These are phyloP conservation scores for Agaricus subrufescens DNA, from an alignment of 768 basidiomycete genomes.

Conservation along the genomic window DNA sequence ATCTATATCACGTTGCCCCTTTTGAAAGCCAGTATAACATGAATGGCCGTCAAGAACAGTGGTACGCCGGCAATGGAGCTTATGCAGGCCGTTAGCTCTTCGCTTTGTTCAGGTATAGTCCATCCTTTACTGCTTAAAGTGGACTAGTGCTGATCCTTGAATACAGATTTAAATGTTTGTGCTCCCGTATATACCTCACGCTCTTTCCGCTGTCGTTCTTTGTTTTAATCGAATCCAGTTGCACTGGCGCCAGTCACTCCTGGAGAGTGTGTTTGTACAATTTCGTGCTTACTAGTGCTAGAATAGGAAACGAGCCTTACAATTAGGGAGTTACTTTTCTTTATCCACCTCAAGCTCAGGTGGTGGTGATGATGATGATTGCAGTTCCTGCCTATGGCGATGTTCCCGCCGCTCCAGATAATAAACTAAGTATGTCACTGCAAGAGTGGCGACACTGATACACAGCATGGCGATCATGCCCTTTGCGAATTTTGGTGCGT, in stretches of 20 bases:
- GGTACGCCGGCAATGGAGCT: background rate
- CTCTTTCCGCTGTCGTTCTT: background rate
- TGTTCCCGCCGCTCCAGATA: slow-evolving; percentile 40
- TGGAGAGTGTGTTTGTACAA: slow-evolving; percentile 4
- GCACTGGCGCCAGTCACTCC: slow-evolving; percentile 6
- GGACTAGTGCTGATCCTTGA: background rate
- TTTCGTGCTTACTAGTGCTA: background rate
- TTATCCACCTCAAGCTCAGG: background rate
- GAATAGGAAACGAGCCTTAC: background rate
- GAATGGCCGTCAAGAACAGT: background rate
- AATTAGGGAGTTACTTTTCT: background rate
- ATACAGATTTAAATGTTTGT: slow-evolving; percentile 5
- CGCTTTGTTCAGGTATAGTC: background rate
- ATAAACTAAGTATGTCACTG: slow-evolving; percentile 52
- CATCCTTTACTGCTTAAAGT: background rate
- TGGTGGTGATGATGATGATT: background rate
- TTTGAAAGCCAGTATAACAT: slow-evolving; percentile 1
- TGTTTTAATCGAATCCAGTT: slow-evolving; percentile 4
- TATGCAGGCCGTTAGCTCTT: background rate
- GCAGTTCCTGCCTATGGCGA: background rate
- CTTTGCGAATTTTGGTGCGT: slow-evolving; percentile 61
- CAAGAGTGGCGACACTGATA: slow-evolving; percentile 50
- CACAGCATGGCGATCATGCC: slow-evolving; percentile 70
- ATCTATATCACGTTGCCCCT: background rate
- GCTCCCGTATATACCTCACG: slow-evolving; percentile 3